Percentiles rank a stretch among this genome's conserved stretches.
These are phyloP conservation scores for Trichoderma cornu-damae DNA, from an alignment of 2,329 filamentous ascomycete genomes.

Conservation along the genomic window DNA sequence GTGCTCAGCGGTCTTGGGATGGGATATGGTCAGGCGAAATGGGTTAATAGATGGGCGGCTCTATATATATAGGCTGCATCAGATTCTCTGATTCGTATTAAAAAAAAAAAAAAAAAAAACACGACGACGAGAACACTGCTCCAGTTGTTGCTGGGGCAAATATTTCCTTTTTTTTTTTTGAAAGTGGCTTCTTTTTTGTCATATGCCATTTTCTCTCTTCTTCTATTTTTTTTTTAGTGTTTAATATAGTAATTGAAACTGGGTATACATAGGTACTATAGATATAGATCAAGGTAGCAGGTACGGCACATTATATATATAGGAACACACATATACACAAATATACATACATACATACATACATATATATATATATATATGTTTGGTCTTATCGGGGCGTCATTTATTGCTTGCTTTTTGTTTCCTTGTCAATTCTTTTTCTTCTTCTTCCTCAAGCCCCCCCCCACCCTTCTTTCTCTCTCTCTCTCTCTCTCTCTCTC, in stretches of 20 bases:
- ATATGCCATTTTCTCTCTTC: neutral
- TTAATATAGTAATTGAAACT: conserved; percentile 6
- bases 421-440: neutral
- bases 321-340: no score
- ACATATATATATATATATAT: neutral
- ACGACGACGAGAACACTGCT: conserved; percentile 1
- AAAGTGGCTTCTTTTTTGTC: neutral
- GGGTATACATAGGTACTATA: conserved; percentile 12
- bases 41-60: conserved; percentile 10
- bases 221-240: conserved; percentile 13
- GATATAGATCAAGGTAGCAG: no score
- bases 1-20: neutral
- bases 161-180: neutral
- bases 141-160: neutral
- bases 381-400: neutral
- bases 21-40: neutral
- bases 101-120: neutral
- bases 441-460: no score
- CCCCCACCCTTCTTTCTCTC: no score
- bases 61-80: neutral
- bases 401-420: neutral
- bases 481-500: no score
- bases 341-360: no score
- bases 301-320: conserved; percentile 8
- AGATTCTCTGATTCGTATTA: neutral